Evolutionary conservation across 139 green algal genomes (phyloP), one percentile per base, ranked within the genome.

Genomic region (Microglena sp.): DNA sequence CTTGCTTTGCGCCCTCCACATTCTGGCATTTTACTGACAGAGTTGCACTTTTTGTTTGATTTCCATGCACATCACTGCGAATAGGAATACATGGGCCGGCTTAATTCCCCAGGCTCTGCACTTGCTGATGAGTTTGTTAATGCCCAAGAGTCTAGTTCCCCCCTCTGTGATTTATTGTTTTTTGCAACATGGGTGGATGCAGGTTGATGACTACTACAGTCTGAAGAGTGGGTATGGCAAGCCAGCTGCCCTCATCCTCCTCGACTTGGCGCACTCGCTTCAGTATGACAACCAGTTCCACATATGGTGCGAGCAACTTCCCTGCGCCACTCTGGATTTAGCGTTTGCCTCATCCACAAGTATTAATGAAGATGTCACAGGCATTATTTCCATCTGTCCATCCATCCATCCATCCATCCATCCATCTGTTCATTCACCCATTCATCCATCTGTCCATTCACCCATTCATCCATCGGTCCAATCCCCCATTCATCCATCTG

Each of bases 231-330:
- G 68, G 45, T 93, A 84, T 40, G 89, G 89, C 56, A 85, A 86
- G 56, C 84, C 91, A 0, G 76, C 82, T 0, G 74, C 87, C 3
- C 78, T 86, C 56, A 21, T 93, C 21, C 65, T 94, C 29, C 87
- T 79, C 43, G 68, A 82, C n/a, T 68, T 94, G 2, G 80, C 75
- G 2, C 69, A 84, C 50, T 21, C 29, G 22, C 62, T 92, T 53
- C 60, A 70, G 15, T 74, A 84, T 55, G 78, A 95, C 21, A 75
- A 77, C 45, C 80, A 69, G 53, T 63, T 81, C 35, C 64, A 85
- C 36, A 71, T 97, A 22, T 96, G 86, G 84, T 86, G 60, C 43
- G 75, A 62, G 29, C 4, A 50, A 24, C 40, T 50, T 50, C 15
- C 40, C 11, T 50, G 40, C 15, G 40, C 40, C 40, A 50, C 18